These are phyloP conservation scores for Cryptococcus sp. DNA, from an alignment of 1,284 basidiomycete species.

Conservation along the genomic window DNA sequence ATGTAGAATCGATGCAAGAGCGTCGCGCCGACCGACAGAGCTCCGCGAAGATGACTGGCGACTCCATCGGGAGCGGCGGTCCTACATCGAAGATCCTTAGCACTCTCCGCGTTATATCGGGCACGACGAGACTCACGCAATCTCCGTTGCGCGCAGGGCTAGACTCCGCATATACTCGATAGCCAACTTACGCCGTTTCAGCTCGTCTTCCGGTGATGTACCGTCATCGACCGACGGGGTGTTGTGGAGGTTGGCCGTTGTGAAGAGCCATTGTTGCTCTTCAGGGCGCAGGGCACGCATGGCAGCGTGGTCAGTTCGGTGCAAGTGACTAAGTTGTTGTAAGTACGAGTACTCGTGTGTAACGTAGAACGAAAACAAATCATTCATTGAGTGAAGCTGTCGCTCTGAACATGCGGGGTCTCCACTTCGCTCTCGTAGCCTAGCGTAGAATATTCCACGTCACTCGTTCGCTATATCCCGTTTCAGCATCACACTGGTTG, in stretches of 20 bases:
- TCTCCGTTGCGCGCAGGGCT: conserved; percentile 11
- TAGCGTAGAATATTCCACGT: no score
- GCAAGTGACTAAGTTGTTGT: no score
- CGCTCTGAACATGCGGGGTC: no score
- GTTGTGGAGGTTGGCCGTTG: conserved; percentile 16
- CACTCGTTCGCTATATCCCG: no score
- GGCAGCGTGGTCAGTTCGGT: background rate
- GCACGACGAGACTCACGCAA: conserved; percentile 3
- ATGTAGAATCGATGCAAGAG: conserved; percentile 95
- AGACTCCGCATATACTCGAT: conserved; percentile 37
- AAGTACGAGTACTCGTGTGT: no score
- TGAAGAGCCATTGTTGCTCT: conserved; percentile 46
- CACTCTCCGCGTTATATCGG: background rate
- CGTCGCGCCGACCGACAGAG: conserved; percentile 76
- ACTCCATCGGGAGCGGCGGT: conserved; percentile 16
- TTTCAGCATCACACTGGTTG: no score
- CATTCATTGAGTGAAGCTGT: no score
- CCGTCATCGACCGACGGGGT: conserved; percentile 41
- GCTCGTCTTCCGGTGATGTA: conserved; percentile 30
- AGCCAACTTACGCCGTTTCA: conserved; percentile 29
- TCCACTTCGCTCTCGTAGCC: no score
- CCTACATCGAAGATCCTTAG: background rate
- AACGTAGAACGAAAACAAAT: no score
- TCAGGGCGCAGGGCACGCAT: conserved; percentile 36
- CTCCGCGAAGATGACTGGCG: conserved; percentile 23